These are phyloP conservation scores for Phalaenopsis aphrodite DNA, from an alignment of 106 monocot species.

Conservation along the genomic window DNA sequence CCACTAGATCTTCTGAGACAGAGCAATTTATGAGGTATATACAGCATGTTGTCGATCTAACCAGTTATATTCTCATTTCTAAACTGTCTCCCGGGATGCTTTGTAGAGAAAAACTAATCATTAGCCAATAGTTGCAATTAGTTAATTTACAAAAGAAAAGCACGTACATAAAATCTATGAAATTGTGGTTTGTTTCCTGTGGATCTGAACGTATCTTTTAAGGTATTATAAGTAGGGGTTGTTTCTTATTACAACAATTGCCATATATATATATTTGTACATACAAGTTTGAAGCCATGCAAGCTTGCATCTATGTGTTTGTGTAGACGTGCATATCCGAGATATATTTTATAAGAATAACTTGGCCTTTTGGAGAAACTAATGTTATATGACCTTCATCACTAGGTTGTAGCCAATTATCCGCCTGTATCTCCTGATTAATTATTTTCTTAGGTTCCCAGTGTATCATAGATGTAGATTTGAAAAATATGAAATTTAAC, in stretches of 20 bases:
- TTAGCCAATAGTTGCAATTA: not conserved
- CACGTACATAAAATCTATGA: not conserved
- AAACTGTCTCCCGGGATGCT: not conserved
- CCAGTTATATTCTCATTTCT: not conserved
- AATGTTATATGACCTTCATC: no score
- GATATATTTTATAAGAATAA: not conserved
- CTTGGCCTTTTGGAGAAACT: not conserved
- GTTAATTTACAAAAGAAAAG: not conserved
- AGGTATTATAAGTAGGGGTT: not conserved
- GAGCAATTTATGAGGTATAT: constrained; percentile 50
- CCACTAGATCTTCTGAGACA: constrained; percentile 10
- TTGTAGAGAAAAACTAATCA: not conserved
- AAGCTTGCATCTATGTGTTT: no score
- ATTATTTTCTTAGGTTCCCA: no score
- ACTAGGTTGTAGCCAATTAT: no score
- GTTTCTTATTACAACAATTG: not conserved
- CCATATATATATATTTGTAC: not conserved
- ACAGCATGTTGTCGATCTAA: not conserved
- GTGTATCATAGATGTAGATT: no score
- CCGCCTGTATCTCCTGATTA: no score
- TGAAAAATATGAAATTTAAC: no score
- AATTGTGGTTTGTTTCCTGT: not conserved
- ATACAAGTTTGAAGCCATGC: not conserved
- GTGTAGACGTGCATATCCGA: not conserved
- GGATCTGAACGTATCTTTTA: not conserved